A percentile compares a stretch with the other conserved stretches of the same genome.
phyloP scores from a whole-genome alignment of 1,284 basidiomycete genomes.

The Polyporus tsugae region DNA sequence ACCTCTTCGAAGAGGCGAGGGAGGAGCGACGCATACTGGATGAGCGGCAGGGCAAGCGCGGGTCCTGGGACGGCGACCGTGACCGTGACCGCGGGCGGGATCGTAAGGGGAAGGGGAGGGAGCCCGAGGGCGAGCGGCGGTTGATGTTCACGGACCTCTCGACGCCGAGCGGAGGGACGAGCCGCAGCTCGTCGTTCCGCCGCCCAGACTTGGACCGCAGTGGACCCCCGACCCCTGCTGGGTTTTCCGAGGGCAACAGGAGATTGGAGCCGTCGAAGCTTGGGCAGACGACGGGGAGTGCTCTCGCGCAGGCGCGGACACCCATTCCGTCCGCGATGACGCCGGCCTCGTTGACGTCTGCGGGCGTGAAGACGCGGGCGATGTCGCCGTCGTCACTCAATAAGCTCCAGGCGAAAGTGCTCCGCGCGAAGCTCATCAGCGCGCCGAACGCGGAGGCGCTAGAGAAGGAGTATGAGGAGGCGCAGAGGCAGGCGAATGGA shows the following conservation, averaged over 20 bases:
- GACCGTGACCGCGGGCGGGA: slow-evolving; percentile 38
- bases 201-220: slow-evolving; percentile 75
- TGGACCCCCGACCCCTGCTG: slow-evolving; percentile 61
- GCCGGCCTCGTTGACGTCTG: slow-evolving; percentile 55
- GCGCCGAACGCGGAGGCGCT: slow-evolving; percentile 77
- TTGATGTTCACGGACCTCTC: slow-evolving; percentile 73
- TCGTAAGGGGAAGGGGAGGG: slow-evolving; percentile 45
- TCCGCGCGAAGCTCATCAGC: slow-evolving; percentile 89
- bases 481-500: slow-evolving; percentile 60
- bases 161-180: slow-evolving; percentile 67
- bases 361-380: slow-evolving; percentile 51
- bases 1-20: slow-evolving; percentile 88
- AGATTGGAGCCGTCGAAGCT: slow-evolving; percentile 62
- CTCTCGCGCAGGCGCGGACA: slow-evolving; percentile 63
- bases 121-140: slow-evolving; percentile 57
- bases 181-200: slow-evolving; percentile 82
- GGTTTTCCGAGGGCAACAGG: slow-evolving; percentile 51
- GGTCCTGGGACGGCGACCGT: slow-evolving; percentile 35
- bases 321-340: slow-evolving; percentile 92
- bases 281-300: slow-evolving; percentile 48
- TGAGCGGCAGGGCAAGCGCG: slow-evolving; percentile 70
- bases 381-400: slow-evolving; percentile 86
- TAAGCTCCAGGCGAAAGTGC: slow-evolving; percentile 90
- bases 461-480: slow-evolving; percentile 85
- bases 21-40: slow-evolving; percentile 89